Conservation (phyloP, 371 early-diverging fungal genomes). For the Mucor saturninus region DNA sequence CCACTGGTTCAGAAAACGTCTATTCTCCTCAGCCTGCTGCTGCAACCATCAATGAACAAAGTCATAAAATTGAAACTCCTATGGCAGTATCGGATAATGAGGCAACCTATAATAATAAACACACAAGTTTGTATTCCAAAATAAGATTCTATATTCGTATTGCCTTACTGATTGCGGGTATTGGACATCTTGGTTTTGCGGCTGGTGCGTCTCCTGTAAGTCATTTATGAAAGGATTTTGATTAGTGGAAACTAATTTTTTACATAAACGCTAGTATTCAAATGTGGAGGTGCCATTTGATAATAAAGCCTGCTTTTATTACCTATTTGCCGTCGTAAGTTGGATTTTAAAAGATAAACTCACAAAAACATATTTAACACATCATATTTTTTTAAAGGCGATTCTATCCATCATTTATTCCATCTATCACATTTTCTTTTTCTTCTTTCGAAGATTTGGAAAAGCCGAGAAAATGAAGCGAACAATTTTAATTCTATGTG, state of each 20-base stretch:
- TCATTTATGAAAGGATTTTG: neutral
- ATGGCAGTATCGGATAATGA: constrained; percentile 7
- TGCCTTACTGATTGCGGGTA: constrained; percentile 38
- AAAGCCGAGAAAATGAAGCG: constrained; percentile 54
- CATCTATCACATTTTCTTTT: constrained; percentile 49
- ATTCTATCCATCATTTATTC: constrained; percentile 55
- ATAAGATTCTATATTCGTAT: constrained; percentile 41
- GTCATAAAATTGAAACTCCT: constrained; percentile 13
- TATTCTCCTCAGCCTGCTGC: constrained; percentile 21
- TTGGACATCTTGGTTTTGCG: constrained; percentile 56
- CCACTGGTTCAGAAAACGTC: constrained; percentile 14
- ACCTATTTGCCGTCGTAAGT: constrained; percentile 51
- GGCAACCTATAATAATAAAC: neutral
- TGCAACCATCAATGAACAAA: neutral
- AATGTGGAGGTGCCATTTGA: constrained; percentile 41
- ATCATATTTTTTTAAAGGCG: constrained; percentile 28
- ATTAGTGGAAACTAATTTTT: neutral
- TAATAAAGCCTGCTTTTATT: constrained; percentile 46
- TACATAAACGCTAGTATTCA: constrained; percentile 30
- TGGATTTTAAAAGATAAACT: neutral
- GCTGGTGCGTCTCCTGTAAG: constrained; percentile 59
- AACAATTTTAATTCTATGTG: constrained; percentile 50
- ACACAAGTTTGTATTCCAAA: constrained; percentile 33
- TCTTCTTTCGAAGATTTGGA: constrained; percentile 50
- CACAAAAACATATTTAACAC: neutral